Base-by-base conservation (phyloP, 495 filamentous ascomycete species). In the Gamarada debralockiae region DNA sequence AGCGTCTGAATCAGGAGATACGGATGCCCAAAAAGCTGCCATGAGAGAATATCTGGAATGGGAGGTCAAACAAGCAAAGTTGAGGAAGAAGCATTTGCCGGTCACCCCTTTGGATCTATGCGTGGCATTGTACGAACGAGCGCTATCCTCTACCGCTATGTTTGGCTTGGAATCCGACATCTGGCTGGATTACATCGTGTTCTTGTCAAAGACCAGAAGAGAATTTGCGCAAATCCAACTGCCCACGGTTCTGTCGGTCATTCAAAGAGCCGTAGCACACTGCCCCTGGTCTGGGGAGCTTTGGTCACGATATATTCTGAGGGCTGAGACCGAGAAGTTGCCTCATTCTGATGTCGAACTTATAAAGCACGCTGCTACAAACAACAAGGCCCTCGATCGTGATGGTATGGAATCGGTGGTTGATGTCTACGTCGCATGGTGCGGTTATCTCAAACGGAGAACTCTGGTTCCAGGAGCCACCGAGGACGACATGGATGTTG, bases 361-460 rank as follows among this genome's bases (percentile, higher is more conserved):
- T 29, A 90, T 96, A 63, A 98, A 98, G 65, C 90, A 97, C 64
- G 85, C 80, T 41, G 93, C 93, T 3, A 97, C 91, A 1, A 88
- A 82, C 61, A 89, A 85, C 9, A 84, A 85, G 6, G 74, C 92
- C 18, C 78, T 96, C 9, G 79, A 82, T 57, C 67, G 76, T 24
- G 70, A 80, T 38, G 91, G 89, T 15, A 83, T 96, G 79, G 82
- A 87, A 39, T 87, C 91, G 55, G 81, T 96, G 2, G 70, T 97
- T 34, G 90, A 93, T 59, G 87, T 97, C 53, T 90, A 93, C 55
- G 84, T 85, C 29, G 84, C 90, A 0, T 98, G 93, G 93, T 96
- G 92, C 60, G 89, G 89, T 40, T 97, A 90, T 55, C 77, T 98
- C 7, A 87, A 90, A 50, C 84, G 92, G 24, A 74, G 80, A 21